Evolutionary conservation across 495 filamentous ascomycete genomes (phyloP).

Genomic region (Podospora pseudoanserina): DNA sequence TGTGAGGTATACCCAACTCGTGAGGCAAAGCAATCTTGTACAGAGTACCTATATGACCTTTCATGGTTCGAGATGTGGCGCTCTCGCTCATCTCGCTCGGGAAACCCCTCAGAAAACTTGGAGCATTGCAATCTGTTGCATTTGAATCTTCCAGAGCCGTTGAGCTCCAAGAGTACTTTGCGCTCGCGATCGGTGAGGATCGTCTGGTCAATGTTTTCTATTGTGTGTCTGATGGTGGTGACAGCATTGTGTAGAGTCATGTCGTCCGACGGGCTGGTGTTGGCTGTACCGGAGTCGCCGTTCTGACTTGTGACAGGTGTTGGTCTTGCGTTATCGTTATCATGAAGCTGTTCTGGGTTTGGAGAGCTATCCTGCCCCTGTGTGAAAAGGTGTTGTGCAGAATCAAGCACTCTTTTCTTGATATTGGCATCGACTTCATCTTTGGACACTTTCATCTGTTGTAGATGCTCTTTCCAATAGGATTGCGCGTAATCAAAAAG

Average conservation of each 20-base stretch:
- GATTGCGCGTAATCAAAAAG: conserved; percentile 6
- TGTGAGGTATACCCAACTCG: not conserved
- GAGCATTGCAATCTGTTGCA: not conserved
- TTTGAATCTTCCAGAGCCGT: not conserved
- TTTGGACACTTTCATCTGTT: not conserved
- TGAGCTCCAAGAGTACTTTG: not conserved
- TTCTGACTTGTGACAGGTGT: not conserved
- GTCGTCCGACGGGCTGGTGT: not conserved
- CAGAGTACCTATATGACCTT: not conserved
- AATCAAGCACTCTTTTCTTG: not conserved
- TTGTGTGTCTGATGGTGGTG: not conserved
- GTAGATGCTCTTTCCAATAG: not conserved
- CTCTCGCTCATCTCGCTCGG: not conserved
- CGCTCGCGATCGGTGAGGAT: not conserved
- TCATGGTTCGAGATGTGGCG: not conserved
- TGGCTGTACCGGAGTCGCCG: not conserved
- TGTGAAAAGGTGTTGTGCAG: not conserved
- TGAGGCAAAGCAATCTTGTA: not conserved
- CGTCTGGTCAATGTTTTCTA: not conserved
- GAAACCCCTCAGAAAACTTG: not conserved
- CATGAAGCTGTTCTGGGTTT: too few species aligned
- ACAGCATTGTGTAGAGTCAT: not conserved
- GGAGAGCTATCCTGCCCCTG: too few species aligned
- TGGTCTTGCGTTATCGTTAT: too few species aligned
- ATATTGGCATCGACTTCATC: not conserved